These are phyloP conservation scores for Solioccasus polychromus DNA, from an alignment of 768 basidiomycete genomes.

Conservation along the genomic window DNA sequence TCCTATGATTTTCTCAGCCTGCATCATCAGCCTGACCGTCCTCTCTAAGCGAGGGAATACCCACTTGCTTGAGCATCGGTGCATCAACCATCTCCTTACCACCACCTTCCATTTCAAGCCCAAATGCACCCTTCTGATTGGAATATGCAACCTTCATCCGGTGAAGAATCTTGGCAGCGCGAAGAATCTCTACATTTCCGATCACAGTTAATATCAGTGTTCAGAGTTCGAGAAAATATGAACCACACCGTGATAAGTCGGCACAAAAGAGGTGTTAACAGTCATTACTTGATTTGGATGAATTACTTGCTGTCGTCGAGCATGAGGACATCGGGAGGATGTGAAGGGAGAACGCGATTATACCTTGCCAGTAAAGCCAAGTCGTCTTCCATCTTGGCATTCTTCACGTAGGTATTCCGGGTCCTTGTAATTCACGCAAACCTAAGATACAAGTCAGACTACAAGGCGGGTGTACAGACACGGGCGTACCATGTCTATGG, in stretches of 20 bases:
- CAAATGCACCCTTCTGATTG: constrained; percentile 63
- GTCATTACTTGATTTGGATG: constrained; percentile 81
- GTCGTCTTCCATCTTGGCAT: constrained; percentile 69
- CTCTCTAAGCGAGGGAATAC: neutral
- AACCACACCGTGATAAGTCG: constrained; percentile 58
- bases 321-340: constrained; percentile 2
- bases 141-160: constrained; percentile 60
- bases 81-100: constrained; percentile 85
- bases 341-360: neutral
- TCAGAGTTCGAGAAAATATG: neutral
- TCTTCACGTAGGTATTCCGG: constrained; percentile 64
- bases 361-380: constrained; percentile 94
- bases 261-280: constrained; percentile 79
- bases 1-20: constrained; percentile 52
- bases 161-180: constrained; percentile 70
- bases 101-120: constrained; percentile 55
- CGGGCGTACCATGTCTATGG: constrained; percentile 80
- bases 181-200: constrained; percentile 58
- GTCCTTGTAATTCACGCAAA: constrained; percentile 87
- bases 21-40: neutral
- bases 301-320: constrained; percentile 75
- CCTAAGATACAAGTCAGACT: constrained; percentile 40
- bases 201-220: neutral
- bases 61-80: constrained; percentile 77
- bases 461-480: neutral